These are phyloP conservation scores for Lactifluus hygrophoroides DNA, from an alignment of 768 basidiomycete genomes.

Conservation along the genomic window DNA sequence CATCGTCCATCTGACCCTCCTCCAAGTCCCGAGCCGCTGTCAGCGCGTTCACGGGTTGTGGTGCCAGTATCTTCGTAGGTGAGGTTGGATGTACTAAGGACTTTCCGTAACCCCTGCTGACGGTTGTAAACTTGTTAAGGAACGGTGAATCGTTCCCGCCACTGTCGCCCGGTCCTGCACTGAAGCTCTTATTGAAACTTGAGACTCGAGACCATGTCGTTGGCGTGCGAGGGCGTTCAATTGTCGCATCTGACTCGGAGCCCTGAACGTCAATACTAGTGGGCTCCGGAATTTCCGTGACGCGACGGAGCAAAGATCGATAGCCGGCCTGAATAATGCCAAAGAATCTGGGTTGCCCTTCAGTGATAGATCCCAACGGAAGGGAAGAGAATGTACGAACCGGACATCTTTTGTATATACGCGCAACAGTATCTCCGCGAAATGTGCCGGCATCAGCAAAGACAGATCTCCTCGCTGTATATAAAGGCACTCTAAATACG, in stretches of 20 bases:
- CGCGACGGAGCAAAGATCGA: conserved; percentile 32
- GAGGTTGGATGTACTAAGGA: conserved; percentile 1
- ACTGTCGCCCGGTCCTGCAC: not conserved
- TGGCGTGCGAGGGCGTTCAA: conserved; percentile 12
- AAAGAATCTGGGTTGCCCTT: conserved; percentile 32
- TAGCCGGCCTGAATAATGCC: conserved; percentile 65
- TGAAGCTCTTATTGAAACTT: conserved; percentile 15
- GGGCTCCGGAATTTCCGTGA: not conserved
- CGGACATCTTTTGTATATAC: conserved; percentile 57
- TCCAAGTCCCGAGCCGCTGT: not conserved
- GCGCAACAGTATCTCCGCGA: conserved; percentile 61
- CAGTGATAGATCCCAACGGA: not conserved
- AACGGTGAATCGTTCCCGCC: conserved; percentile 2
- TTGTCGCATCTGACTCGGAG: conserved; percentile 9
- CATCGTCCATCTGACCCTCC: not conserved
- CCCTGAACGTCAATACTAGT: conserved; percentile 11
- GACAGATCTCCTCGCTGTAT: conserved; percentile 55
- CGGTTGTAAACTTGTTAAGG: conserved; percentile 13
- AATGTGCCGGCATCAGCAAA: conserved; percentile 51
- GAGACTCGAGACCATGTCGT: conserved; percentile 9
- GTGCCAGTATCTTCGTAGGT: not conserved
- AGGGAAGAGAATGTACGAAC: conserved; percentile 24
- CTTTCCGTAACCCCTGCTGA: conserved; percentile 5
- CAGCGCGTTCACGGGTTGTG: not conserved
- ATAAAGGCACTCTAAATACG: conserved; percentile 32